Percentiles rank a stretch among this genome's conserved stretches.
These are phyloP conservation scores for Endotrypanum monterogeii DNA, from an alignment of 208 protist species.

Conservation along the genomic window DNA sequence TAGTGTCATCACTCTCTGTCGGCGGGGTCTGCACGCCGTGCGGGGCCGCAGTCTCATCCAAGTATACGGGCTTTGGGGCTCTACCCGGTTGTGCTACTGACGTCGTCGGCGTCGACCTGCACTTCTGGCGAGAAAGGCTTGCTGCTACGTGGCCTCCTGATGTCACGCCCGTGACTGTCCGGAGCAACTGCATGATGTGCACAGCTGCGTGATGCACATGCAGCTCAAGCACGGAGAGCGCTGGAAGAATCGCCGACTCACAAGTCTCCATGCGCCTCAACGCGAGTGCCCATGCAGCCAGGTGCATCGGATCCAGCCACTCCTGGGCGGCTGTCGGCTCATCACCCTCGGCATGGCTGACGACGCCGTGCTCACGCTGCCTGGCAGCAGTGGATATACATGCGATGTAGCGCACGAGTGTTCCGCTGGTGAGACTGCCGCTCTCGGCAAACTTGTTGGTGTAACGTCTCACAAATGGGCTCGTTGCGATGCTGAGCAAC, in stretches of 20 bases:
- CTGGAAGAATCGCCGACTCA: not conserved
- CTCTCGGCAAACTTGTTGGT: not conserved
- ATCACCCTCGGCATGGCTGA: not conserved
- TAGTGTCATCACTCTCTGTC: slow-evolving; percentile 51
- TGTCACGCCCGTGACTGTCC: slow-evolving; percentile 14
- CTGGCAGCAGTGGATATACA: slow-evolving; percentile 10
- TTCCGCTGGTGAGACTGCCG: not conserved
- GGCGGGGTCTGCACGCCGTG: slow-evolving; percentile 38
- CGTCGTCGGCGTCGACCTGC: not conserved
- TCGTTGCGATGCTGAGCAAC: slow-evolving; percentile 18
- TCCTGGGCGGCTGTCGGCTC: not conserved
- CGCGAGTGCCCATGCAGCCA: slow-evolving; percentile 19
- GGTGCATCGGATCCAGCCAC: slow-evolving; percentile 34
- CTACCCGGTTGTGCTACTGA: not conserved
- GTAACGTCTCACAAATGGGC: slow-evolving; percentile 24
- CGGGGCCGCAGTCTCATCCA: slow-evolving; percentile 45
- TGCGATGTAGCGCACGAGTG: slow-evolving; percentile 10
- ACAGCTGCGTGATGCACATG: slow-evolving; percentile 24
- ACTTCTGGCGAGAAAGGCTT: slow-evolving; percentile 6
- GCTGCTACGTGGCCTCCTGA: slow-evolving; percentile 14
- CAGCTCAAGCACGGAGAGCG: slow-evolving; percentile 1
- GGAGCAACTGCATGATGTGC: slow-evolving; percentile 21
- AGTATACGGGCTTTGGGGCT: slow-evolving; percentile 25
- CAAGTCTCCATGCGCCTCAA: slow-evolving; percentile 4
- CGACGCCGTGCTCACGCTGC: slow-evolving; percentile 6